phyloP scores from a whole-genome alignment of 164 flowering plant genomes.

The Platanus orientalis region DNA sequence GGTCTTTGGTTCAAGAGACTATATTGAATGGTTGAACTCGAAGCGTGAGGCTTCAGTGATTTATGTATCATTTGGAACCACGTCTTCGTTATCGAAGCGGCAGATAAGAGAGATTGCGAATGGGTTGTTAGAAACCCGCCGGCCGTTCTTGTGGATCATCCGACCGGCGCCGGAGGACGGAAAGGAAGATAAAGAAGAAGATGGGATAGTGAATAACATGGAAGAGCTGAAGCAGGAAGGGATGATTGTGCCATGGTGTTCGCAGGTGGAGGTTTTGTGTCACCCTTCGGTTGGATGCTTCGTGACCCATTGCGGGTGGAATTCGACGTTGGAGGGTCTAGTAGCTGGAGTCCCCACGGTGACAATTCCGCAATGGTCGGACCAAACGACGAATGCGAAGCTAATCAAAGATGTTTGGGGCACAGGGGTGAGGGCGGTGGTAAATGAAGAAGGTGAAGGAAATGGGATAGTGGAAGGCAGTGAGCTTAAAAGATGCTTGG shows the following conservation, averaged over 20 bases:
- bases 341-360: too few relatives aligned
- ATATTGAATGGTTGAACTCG: too few relatives aligned
- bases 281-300: conserved; percentile 53
- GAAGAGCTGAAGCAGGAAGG: conserved; percentile 15
- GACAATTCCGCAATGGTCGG: too few relatives aligned
- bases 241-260: conserved; percentile 34
- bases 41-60: conserved; percentile 11
- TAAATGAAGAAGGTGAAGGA: too few relatives aligned
- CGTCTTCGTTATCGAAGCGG: neutral
- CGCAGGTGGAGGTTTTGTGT: conserved; percentile 34
- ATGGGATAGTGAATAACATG: too few relatives aligned
- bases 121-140: conserved; percentile 8
- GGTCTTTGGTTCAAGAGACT: conserved; percentile 20
- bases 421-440: too few relatives aligned
- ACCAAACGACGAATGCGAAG: conserved; percentile 23
- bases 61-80: too few relatives aligned
- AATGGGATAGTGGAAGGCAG: conserved; percentile 23
- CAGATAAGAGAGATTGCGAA: conserved; percentile 22
- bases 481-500: too few relatives aligned
- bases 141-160: too few relatives aligned
- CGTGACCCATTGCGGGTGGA: too few relatives aligned
- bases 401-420: too few relatives aligned
- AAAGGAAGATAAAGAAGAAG: neutral
- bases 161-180: neutral
- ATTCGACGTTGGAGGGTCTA: too few relatives aligned